phyloP scores from a whole-genome alignment of 73 alveolate genomes.

The Paraurostyla sp. region DNA sequence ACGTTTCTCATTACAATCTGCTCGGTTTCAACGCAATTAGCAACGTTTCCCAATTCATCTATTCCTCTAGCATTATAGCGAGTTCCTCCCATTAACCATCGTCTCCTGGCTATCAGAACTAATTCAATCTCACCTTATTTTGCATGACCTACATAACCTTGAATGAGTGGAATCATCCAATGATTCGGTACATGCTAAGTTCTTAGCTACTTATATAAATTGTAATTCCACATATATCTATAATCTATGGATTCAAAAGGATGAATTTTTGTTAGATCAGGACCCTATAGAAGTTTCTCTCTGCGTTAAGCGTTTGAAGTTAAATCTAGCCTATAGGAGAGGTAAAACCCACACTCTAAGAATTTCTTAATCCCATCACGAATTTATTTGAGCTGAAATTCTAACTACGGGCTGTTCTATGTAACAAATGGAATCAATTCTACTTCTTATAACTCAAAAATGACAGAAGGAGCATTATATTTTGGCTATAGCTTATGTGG shows the following conservation, averaged over 20 bases:
- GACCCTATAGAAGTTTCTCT: background rate
- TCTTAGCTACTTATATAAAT: slow-evolving; percentile 50
- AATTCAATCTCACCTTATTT: slow-evolving; percentile 52
- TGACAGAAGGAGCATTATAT: slow-evolving; percentile 22
- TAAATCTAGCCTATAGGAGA: slow-evolving; percentile 90
- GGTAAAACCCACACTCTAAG: slow-evolving; percentile 89
- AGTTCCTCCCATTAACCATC: slow-evolving; percentile 97
- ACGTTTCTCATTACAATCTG: slow-evolving; percentile 78
- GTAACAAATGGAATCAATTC: slow-evolving; percentile 43
- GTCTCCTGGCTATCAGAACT: slow-evolving; percentile 84
- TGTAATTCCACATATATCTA: slow-evolving; percentile 72
- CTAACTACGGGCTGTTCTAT: slow-evolving; percentile 44
- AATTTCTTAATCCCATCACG: slow-evolving; percentile 86
- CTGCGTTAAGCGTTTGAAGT: slow-evolving; percentile 68
- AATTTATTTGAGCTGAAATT: slow-evolving; percentile 53
- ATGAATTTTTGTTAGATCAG: background rate
- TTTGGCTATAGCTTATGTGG: slow-evolving; percentile 36
- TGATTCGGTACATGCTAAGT: slow-evolving; percentile 50
- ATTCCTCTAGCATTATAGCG: slow-evolving; percentile 97
- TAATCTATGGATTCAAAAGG: slow-evolving; percentile 50
- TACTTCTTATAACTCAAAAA: slow-evolving; percentile 43
- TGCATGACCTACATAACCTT: slow-evolving; percentile 79
- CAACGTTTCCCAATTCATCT: slow-evolving; percentile 98
- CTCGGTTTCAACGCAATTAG: slow-evolving; percentile 98
- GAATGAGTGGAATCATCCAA: slow-evolving; percentile 80